Evolutionary conservation across 306 rosid genomes (phyloP), one percentile per base, ranked within the genome.

Genomic region (Lathyrus aphaca): DNA sequence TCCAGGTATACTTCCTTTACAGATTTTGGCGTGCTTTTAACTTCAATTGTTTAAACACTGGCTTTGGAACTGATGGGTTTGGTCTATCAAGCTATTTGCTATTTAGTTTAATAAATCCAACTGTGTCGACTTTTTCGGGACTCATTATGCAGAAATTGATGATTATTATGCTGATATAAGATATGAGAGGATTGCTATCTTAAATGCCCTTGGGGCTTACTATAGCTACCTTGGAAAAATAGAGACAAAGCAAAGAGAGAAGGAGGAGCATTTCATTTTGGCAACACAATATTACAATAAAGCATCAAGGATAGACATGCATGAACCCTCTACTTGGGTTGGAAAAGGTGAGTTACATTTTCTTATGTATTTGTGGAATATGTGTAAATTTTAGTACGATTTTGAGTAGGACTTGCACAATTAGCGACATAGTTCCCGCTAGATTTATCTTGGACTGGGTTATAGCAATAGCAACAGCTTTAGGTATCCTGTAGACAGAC

Each of bases 251-350:
- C 96, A 88, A 68, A 80, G 99, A 82, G 97, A 95, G 81, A 95
- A 95, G 82, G 97, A 95, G 86, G 99, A 91, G 48, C 97, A 95
- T 78, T 95, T 95, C 74, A 91, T 89, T 83, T 72, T 91, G 81
- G 99, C 99, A 5, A 95, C 99, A 3, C 99, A 95, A 76, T 91
- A 91, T 77, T 95, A 89, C 89, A 95, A 95, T 79, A 95, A 91
- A 77, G 97, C 99, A 5, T 94, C 97, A 4, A 86, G 97, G 82
- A 90, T 94, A 2, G 97, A 90, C 81, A 91, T 89, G 91, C 99
- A 95, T 11, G 99, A 95, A 78, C 88, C 97, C 56, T 91, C 99
- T 69, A 95, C 99, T 1, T 95, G 99, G 99, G 88, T 95, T 78
- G 99, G 97, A 64, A 95, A 95, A 91, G 99, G 99, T 95, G 62